A percentile compares a stretch with the other conserved stretches of the same genome.
Evolutionary conservation across 2,329 filamentous ascomycete species (phyloP).

Genomic region (Sclerotinia minor): DNA sequence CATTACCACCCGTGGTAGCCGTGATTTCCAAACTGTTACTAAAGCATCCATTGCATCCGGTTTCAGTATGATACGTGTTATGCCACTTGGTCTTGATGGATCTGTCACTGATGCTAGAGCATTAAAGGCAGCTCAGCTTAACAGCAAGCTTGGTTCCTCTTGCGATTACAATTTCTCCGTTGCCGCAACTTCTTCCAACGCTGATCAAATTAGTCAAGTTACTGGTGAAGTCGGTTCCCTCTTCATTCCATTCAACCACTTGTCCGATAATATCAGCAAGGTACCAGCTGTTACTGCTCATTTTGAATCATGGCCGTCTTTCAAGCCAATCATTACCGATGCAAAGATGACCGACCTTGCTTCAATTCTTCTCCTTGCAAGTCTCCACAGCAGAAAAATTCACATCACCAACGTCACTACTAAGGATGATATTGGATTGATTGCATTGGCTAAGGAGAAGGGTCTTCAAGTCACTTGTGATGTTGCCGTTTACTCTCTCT

Average conservation of each 20-base stretch:
- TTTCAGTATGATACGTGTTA: constrained; percentile 78
- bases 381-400: constrained; percentile 74
- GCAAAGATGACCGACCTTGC: constrained; percentile 78
- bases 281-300: constrained; percentile 76
- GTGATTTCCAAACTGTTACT: constrained; percentile 68
- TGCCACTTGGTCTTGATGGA: constrained; percentile 72
- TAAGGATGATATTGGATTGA: constrained; percentile 75
- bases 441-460: constrained; percentile 76
- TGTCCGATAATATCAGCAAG: constrained; percentile 81
- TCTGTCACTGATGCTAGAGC: constrained; percentile 71
- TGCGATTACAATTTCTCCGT: constrained; percentile 83
- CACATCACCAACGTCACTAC: constrained; percentile 80
- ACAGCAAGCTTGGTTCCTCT: constrained; percentile 64
- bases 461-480: constrained; percentile 81
- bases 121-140: constrained; percentile 71
- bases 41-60: constrained; percentile 73
- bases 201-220: constrained; percentile 71
- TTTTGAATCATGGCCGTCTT: constrained; percentile 74
- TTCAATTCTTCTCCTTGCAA: constrained; percentile 76
- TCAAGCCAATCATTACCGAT: constrained; percentile 80
- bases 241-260: constrained; percentile 77
- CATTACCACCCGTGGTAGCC: constrained; percentile 62
- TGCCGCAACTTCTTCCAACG: constrained; percentile 70
- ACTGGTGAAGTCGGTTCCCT: constrained; percentile 74
- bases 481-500: constrained; percentile 77